Evolutionary conservation across 495 filamentous ascomycete genomes (phyloP), one percentile per base, ranked within the genome.

Genomic region (Arthonia radiata): DNA sequence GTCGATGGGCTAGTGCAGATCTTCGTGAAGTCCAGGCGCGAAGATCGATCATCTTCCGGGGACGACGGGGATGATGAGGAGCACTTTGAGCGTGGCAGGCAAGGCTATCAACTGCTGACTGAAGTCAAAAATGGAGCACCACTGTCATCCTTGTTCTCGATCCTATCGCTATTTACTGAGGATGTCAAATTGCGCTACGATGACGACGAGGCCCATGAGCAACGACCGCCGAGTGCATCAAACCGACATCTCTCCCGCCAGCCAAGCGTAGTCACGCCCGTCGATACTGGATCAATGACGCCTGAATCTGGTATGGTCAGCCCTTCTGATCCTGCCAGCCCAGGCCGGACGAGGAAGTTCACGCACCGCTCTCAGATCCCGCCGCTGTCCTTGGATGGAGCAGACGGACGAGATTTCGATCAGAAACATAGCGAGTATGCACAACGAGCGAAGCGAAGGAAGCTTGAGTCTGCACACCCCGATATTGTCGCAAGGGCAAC

Each of bases 71-170:
- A 77, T 13, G 59, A 68, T 13, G 67, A 78, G 17, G 65, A 66
- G 23, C 49, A 56, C 33, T 50, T 46, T 13, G 33, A 53, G 5
- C 57, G 67, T 18, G 65, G 63, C 18, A 69, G 50, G 43, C 81
- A 71, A 51, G 77, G 57, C 42, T 94, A 92, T 45, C 83, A 94
- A 47, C 56, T 94, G 12, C 57, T 97, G 22, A 97, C 86, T 2
- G 86, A 97, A 43, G 86, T 97, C 22, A 90, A 91, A 47, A 97
- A 94, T 41, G 86, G 86, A 12, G 83, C 86, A 6, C 83, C 86
- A 3, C 93, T 97, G 83, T 94, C 86, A 15, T 94, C 86, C 0
- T 49, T 97, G 4, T 97, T 97, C 49, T 92, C 89, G 1, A 90
- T 97, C 29, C 67, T 97, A 40, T 86, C 80, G 2, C 54, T 97